Evolutionary conservation across 2,329 filamentous ascomycete species (phyloP).

Genomic region (Botryotinia calthae): DNA sequence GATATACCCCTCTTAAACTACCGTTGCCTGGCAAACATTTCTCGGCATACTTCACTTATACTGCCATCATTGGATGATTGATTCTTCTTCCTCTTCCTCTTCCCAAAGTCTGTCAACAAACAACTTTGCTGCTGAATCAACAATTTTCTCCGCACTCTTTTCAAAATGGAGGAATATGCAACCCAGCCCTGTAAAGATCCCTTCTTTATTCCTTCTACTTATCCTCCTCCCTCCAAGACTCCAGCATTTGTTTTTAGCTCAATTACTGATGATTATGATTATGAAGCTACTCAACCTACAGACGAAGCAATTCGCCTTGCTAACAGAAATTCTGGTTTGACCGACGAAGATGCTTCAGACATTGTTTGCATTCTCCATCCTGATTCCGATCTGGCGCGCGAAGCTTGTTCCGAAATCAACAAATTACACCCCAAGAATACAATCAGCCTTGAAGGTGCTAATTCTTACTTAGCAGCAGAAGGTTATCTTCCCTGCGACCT

Average conservation of each 20-base stretch:
- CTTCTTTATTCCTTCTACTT: conserved; percentile 10
- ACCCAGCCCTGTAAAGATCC: conserved; percentile 36
- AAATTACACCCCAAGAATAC: conserved; percentile 56
- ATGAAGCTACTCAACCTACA: conserved; percentile 70
- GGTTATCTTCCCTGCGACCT: conserved; percentile 54
- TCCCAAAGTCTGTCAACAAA: conserved; percentile 18
- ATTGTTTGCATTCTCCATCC: conserved; percentile 88
- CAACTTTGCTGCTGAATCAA: conserved; percentile 19
- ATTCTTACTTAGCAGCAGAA: conserved; percentile 26
- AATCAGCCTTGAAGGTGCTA: conserved; percentile 50
- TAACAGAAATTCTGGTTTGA: conserved; percentile 77
- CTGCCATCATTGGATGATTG: conserved; percentile 1
- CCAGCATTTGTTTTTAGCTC: not conserved
- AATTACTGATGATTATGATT: conserved; percentile 28
- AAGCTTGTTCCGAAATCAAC: conserved; percentile 57
- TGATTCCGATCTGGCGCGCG: conserved; percentile 67
- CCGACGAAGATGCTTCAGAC: conserved; percentile 78
- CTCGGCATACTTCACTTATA: conserved; percentile 13
- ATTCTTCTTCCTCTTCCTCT: conserved; percentile 16
- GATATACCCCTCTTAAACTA: not conserved
- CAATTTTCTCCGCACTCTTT: conserved; percentile 18
- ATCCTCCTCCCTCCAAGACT: conserved; percentile 4
- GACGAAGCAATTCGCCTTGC: conserved; percentile 78
- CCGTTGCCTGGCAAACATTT: conserved; percentile 22
- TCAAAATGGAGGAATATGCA: conserved; percentile 34